Evolutionary conservation across 2,329 filamentous ascomycete species (phyloP).

Genomic region (Fusarium verrucosum): DNA sequence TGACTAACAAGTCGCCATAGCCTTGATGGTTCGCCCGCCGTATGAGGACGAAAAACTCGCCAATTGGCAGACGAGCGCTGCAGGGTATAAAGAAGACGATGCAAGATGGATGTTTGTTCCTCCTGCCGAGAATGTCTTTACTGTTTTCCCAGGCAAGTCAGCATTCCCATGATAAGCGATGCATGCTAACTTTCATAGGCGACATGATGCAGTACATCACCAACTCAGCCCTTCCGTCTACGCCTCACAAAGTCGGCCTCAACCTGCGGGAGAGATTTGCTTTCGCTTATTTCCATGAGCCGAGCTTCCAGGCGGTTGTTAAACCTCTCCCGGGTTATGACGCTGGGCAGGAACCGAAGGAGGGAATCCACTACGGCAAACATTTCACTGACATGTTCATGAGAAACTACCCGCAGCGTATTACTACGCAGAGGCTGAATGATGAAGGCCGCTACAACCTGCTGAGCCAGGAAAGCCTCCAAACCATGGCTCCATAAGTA

Average conservation of each 20-base stretch:
- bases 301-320: slow-evolving; percentile 57
- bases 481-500: not conserved
- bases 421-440: slow-evolving; percentile 51
- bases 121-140: slow-evolving; percentile 55
- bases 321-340: slow-evolving; percentile 54
- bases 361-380: slow-evolving; percentile 61
- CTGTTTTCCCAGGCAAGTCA: slow-evolving; percentile 57
- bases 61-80: slow-evolving; percentile 58
- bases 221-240: slow-evolving; percentile 56
- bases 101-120: slow-evolving; percentile 60
- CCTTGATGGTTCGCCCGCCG: slow-evolving; percentile 58
- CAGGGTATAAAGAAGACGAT: slow-evolving; percentile 56
- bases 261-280: slow-evolving; percentile 59
- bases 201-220: slow-evolving; percentile 64
- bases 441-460: slow-evolving; percentile 5
- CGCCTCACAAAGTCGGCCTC: slow-evolving; percentile 61
- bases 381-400: slow-evolving; percentile 63
- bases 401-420: slow-evolving; percentile 58
- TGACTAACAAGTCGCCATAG: slow-evolving; percentile 27
- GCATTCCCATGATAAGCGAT: not conserved
- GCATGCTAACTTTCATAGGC: slow-evolving; percentile 43
- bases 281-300: slow-evolving; percentile 63
- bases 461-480: not conserved
- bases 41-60: slow-evolving; percentile 51
- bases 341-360: slow-evolving; percentile 42